Conservation (phyloP, 208 protist species). For the Wallacemonas collosoma region DNA sequence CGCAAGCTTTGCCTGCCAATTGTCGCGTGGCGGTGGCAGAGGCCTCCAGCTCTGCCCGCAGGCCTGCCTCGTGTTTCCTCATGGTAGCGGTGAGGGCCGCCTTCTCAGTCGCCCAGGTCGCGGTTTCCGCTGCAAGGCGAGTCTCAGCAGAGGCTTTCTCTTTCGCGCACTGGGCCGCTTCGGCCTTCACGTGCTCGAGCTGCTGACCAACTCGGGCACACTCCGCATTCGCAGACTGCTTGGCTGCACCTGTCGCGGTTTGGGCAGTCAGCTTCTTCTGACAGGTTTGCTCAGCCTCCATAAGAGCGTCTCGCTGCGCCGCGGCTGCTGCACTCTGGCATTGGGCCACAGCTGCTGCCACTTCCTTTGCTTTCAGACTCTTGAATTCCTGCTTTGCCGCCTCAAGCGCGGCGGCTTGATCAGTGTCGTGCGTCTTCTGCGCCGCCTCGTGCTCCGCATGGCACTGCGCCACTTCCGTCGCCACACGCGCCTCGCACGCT, state of each 20-base stretch:
- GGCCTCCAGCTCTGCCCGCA: neutral
- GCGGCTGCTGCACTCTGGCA: neutral
- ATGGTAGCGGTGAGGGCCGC: neutral
- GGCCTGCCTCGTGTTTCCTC: neutral
- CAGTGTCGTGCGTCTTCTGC: conserved; percentile 1
- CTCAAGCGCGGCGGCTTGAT: conserved; percentile 18
- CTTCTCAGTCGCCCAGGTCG: conserved; percentile 4
- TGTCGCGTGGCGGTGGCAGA: neutral
- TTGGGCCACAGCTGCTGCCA: neutral
- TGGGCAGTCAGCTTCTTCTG: neutral
- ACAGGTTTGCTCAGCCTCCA: neutral
- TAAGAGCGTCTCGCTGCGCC: neutral
- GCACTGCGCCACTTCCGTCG: conserved; percentile 5
- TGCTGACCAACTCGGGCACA: conserved; percentile 4
- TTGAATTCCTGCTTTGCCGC: conserved; percentile 9
- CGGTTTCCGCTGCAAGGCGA: neutral
- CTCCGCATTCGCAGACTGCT: neutral
- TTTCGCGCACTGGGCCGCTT: conserved; percentile 14
- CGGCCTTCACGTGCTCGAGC: conserved; percentile 6
- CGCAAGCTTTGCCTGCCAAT: neutral
- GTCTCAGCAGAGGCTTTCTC: conserved; percentile 8
- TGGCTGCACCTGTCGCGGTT: neutral
- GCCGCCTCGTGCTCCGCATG: neutral
- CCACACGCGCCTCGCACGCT: neutral
- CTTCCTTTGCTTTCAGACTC: neutral